A percentile compares a stretch with the other conserved stretches of the same genome.
phyloP scores from a whole-genome alignment of 768 basidiomycete genomes.

The Trametes coccinea region DNA sequence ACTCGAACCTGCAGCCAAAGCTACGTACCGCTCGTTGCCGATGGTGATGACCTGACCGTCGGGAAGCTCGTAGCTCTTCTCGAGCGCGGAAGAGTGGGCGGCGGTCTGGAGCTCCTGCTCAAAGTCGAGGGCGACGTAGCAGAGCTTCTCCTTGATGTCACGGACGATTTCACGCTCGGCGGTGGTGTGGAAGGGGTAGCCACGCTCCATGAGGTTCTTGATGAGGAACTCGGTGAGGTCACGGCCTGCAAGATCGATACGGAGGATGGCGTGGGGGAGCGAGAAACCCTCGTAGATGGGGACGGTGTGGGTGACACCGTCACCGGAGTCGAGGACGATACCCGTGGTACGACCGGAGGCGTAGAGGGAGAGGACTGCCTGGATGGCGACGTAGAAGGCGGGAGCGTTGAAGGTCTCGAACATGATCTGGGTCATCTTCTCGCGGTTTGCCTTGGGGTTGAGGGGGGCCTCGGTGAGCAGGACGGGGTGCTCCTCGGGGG shows the following conservation, averaged over 20 bases:
- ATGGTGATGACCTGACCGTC: constrained; percentile 74
- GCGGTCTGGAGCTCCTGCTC: constrained; percentile 74
- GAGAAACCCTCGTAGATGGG: constrained; percentile 76
- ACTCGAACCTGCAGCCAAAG: constrained; percentile 30
- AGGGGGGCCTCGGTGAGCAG: constrained; percentile 89
- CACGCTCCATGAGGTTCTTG: constrained; percentile 59
- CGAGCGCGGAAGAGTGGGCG: constrained; percentile 61
- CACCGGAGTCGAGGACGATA: constrained; percentile 76
- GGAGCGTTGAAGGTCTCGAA: constrained; percentile 95
- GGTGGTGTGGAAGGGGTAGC: constrained; percentile 63
- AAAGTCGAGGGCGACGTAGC: constrained; percentile 73
- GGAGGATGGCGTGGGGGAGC: constrained; percentile 67
- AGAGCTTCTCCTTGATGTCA: constrained; percentile 82
- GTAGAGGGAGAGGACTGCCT: constrained; percentile 83
- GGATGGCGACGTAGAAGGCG: constrained; percentile 90
- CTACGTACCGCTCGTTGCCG: constrained; percentile 76
- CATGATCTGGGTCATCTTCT: constrained; percentile 97
- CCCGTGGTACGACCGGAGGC: constrained; percentile 72
- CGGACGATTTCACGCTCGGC: constrained; percentile 63
- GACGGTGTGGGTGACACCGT: constrained; percentile 71
- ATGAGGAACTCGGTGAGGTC: constrained; percentile 61
- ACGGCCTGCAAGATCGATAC: constrained; percentile 66
- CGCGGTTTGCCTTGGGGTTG: constrained; percentile 91
- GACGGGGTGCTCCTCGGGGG: constrained; percentile 91
- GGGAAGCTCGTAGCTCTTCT: constrained; percentile 73